These are phyloP conservation scores for Exobasidium rhododendri DNA, from an alignment of 1,284 basidiomycete genomes.

Conservation along the genomic window DNA sequence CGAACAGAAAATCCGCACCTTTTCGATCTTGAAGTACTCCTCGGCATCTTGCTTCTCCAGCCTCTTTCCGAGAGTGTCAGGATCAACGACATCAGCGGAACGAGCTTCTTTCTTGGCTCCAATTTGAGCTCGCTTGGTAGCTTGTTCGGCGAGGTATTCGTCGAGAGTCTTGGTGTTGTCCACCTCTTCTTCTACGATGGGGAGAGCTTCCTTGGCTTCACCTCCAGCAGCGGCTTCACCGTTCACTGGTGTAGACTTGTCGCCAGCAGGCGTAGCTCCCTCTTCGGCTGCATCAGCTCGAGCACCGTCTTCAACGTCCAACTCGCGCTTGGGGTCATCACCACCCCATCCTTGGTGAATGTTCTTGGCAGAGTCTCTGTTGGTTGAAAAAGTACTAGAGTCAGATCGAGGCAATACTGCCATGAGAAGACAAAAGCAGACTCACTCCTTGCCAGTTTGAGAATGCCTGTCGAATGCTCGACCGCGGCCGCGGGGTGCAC, in stretches of 20 bases:
- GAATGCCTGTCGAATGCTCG: constrained; percentile 77
- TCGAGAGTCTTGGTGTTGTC: constrained; percentile 82
- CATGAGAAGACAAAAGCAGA: constrained; percentile 20
- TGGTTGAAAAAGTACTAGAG: constrained; percentile 55
- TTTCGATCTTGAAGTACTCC: constrained; percentile 39
- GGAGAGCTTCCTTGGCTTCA: constrained; percentile 48
- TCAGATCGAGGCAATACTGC: not conserved
- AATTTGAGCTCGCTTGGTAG: constrained; percentile 54
- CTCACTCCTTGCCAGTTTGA: constrained; percentile 64
- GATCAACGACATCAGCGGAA: constrained; percentile 31
- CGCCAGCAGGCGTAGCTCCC: constrained; percentile 14
- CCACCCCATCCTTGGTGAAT: constrained; percentile 87
- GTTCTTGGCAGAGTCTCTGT: constrained; percentile 78
- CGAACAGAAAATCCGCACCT: too few relatives aligned
- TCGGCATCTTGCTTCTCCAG: constrained; percentile 36
- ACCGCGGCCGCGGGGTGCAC: constrained; percentile 62
- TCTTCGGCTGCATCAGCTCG: constrained; percentile 49
- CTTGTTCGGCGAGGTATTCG: constrained; percentile 74
- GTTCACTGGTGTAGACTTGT: constrained; percentile 28
- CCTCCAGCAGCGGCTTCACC: constrained; percentile 57
- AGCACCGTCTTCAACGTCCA: constrained; percentile 72
- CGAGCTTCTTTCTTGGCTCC: constrained; percentile 34
- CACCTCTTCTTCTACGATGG: constrained; percentile 70
- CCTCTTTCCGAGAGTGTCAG: constrained; percentile 44
- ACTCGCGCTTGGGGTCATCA: constrained; percentile 73